Base-by-base conservation (phyloP, 371 early-diverging fungal species). In the Chytridium lagenaria region DNA sequence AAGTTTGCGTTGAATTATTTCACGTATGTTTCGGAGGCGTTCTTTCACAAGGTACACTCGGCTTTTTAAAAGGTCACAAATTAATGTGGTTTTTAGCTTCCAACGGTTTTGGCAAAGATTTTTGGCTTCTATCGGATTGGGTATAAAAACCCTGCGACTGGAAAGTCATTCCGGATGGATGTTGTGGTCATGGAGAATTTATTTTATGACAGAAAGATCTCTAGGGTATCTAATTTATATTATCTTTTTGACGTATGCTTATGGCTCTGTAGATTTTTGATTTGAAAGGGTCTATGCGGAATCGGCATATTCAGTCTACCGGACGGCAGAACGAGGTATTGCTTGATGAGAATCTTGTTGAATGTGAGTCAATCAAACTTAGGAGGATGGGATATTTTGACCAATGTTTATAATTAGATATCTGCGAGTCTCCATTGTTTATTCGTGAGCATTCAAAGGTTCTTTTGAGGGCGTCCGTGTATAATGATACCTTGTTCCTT, bases 241-340 rank as follows among this genome's bases (percentile, higher is more conserved):
- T 65, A 22, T 59, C 28, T 59, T 64, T 23, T 34, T 70, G 26
- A 39, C 38, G 33, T 74, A n/a, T 71, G 66, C 57, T 55, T 57
- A 10, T 84, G 64, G 88, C 87, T 67, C 86, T 36, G 28, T 50
- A 74, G 85, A 90, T 96, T 5, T 98, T 92, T 81, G 98, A 98
- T 80, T 80, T 98, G 50, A 98, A 98, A 77, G 98, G 98, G 0
- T 97, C 97, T 0, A 89, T 91, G 78, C 85, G 98, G 55, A 98
- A 98, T 75, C 89, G 98, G 34, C 92, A 93, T 81, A 95, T 93
- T 0, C 92, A 92, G 69, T 90, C 92, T 2, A 93, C 94, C 2
- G 95, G 93, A 22, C 83, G 82, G 61, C 90, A 92, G 70, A 91
- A 93, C 59, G 94, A 93, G 68, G 97, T 97, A 19, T 80, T 96